phyloP scores from a whole-genome alignment of 169 alveolate genomes.

The Miamiensis avidus region DNA sequence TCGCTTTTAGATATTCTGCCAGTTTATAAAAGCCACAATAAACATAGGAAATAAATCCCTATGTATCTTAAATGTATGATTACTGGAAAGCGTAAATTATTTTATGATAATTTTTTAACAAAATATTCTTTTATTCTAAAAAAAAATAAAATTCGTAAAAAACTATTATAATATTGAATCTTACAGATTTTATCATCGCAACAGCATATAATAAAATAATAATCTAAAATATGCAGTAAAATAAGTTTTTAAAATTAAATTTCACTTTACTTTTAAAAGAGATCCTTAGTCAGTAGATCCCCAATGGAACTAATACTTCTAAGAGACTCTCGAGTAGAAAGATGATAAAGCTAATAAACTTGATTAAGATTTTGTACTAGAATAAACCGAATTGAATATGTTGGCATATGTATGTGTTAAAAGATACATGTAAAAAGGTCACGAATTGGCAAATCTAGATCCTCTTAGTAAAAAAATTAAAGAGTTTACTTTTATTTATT shows the following conservation, averaged over 20 bases:
- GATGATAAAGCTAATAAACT: too few species aligned
- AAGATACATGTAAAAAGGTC: constrained; percentile 13
- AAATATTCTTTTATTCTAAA: too few species aligned
- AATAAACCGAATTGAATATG: neutral
- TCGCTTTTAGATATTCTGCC: too few species aligned
- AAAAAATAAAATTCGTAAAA: too few species aligned
- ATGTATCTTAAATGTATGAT: neutral
- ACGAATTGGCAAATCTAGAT: constrained; percentile 38
- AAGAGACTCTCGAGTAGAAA: neutral
- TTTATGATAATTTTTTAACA: too few species aligned
- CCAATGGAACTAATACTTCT: neutral
- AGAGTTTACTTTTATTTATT: neutral
- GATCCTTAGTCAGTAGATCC: neutral
- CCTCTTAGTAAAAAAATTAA: constrained; percentile 20
- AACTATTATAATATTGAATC: too few species aligned
- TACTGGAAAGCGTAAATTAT: neutral
- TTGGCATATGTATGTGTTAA: neutral
- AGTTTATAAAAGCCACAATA: too few species aligned
- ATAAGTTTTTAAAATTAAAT: too few species aligned
- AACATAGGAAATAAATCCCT: neutral
- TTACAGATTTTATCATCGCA: too few species aligned
- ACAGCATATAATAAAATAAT: too few species aligned
- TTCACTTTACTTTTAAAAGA: neutral
- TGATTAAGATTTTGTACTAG: neutral
- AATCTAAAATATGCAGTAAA: too few species aligned